A percentile compares a stretch with the other conserved stretches of the same genome.
phyloP scores from a whole-genome alignment of 75 land plant genomes.

The Isoetes taiwanensis region DNA sequence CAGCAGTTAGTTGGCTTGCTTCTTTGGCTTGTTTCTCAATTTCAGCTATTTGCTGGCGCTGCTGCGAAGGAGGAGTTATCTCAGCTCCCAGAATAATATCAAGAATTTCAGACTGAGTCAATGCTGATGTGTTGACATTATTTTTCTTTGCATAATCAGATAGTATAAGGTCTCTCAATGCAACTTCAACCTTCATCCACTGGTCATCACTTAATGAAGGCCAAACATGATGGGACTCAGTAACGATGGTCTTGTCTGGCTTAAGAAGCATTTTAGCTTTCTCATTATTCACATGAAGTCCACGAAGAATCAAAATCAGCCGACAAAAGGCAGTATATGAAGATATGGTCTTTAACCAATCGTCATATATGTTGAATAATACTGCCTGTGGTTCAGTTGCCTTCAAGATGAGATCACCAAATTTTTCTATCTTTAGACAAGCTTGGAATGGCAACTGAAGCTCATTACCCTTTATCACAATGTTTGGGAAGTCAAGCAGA shows the following conservation, averaged over 20 bases:
- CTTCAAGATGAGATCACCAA: slow-evolving; percentile 93
- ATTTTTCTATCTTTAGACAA: slow-evolving; percentile 97
- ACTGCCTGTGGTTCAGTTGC: slow-evolving; percentile 99
- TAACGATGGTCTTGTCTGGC: slow-evolving; percentile 90
- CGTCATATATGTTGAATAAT: slow-evolving; percentile 96
- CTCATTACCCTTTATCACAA: slow-evolving; percentile 99
- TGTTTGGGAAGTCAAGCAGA: slow-evolving; percentile 97
- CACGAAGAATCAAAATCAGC: slow-evolving; percentile 81
- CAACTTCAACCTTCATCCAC: slow-evolving; percentile 99
- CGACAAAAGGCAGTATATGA: slow-evolving; percentile 98
- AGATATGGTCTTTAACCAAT: slow-evolving; percentile 99
- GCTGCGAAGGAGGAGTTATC: slow-evolving; percentile 98
- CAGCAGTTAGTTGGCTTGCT: slow-evolving; percentile 94
- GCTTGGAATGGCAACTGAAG: slow-evolving; percentile 99
- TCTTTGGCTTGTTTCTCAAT: slow-evolving; percentile 99
- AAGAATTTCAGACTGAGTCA: slow-evolving; percentile 95
- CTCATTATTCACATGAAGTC: slow-evolving; percentile 98
- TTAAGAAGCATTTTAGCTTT: slow-evolving; percentile 98
- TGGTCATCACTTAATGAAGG: slow-evolving; percentile 91
- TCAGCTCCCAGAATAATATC: slow-evolving; percentile 99
- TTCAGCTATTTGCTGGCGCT: slow-evolving; percentile 98
- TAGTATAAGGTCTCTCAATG: slow-evolving; percentile 86
- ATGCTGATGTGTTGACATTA: slow-evolving; percentile 96
- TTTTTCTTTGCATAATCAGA: slow-evolving; percentile 99
- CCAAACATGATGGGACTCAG: slow-evolving; percentile 98